phyloP scores from a whole-genome alignment of 106 monocot genomes.

The Apostasia shenzhenica region DNA sequence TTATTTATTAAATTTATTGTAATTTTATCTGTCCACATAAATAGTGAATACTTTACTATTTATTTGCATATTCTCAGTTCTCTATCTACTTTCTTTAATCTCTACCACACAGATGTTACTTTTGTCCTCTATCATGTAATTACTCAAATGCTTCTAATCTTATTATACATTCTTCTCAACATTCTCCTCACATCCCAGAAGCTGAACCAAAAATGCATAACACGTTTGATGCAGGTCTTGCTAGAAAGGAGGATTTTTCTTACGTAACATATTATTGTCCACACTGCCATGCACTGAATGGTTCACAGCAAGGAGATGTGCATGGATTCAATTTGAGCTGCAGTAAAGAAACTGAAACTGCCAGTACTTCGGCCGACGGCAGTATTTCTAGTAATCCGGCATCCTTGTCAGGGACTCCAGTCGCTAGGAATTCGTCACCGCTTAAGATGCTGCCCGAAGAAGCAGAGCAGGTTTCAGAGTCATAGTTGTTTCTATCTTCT shows the following conservation, averaged over 20 bases:
- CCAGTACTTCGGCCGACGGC: slow-evolving; percentile 9
- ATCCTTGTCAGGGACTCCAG: slow-evolving; percentile 10
- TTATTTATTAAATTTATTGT: too few species aligned
- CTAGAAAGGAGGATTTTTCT: slow-evolving; percentile 84
- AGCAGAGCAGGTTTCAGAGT: neutral
- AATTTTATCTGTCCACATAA: too few species aligned
- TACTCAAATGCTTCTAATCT: neutral
- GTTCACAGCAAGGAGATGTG: slow-evolving; percentile 39
- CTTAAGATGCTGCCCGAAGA: slow-evolving; percentile 16
- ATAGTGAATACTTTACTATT: too few species aligned
- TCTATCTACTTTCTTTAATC: neutral
- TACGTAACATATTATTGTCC: slow-evolving; percentile 91
- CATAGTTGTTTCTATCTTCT: neutral
- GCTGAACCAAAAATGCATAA: neutral
- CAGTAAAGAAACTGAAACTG: slow-evolving; percentile 12
- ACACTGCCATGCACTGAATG: slow-evolving; percentile 72
- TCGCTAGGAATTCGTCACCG: slow-evolving; percentile 1
- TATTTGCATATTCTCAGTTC: neutral
- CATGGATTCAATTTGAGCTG: slow-evolving; percentile 15
- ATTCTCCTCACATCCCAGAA: neutral
- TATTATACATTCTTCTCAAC: neutral
- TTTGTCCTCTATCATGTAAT: neutral
- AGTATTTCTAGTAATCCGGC: slow-evolving; percentile 7
- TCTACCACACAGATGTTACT: neutral
- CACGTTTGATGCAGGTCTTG: slow-evolving; percentile 48